These are phyloP conservation scores for Eutypella sp. DNA, from an alignment of 2,329 filamentous ascomycete species.

Conservation along the genomic window DNA sequence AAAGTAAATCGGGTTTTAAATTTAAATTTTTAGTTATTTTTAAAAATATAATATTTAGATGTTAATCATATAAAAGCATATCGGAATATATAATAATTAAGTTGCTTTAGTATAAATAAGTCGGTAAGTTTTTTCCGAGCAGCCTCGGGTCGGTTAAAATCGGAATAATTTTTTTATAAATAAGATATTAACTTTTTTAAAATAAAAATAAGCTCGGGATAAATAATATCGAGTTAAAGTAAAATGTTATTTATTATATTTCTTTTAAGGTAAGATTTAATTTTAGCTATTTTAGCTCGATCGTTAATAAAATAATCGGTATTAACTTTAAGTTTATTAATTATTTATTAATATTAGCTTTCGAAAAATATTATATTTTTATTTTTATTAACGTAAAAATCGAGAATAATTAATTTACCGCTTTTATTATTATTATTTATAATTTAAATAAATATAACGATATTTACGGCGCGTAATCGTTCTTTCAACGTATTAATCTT, in stretches of 20 bases:
- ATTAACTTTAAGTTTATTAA: no score
- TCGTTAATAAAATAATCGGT: no score
- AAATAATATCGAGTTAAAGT: neutral
- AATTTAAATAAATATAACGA: neutral
- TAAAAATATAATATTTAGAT: neutral
- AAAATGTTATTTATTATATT: neutral
- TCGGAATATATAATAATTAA: neutral
- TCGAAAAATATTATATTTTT: neutral
- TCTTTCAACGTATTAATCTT: neutral
- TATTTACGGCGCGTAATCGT: neutral
- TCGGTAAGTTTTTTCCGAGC: neutral
- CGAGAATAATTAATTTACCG: neutral
- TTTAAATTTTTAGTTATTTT: neutral
- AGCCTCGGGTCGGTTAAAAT: neutral
- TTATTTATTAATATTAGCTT: no score
- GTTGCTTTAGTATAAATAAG: neutral
- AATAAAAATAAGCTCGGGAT: neutral
- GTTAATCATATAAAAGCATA: neutral
- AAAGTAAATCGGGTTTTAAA: neutral
- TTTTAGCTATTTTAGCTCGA: no score
- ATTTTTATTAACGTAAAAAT: neutral
- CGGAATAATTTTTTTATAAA: neutral
- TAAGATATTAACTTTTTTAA: neutral
- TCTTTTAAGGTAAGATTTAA: neutral
- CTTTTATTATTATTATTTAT: neutral